A percentile compares a stretch with the other conserved stretches of the same genome.
Evolutionary conservation across 148 eudicot genomes (phyloP).

Genomic region (Linanthus parryae): DNA sequence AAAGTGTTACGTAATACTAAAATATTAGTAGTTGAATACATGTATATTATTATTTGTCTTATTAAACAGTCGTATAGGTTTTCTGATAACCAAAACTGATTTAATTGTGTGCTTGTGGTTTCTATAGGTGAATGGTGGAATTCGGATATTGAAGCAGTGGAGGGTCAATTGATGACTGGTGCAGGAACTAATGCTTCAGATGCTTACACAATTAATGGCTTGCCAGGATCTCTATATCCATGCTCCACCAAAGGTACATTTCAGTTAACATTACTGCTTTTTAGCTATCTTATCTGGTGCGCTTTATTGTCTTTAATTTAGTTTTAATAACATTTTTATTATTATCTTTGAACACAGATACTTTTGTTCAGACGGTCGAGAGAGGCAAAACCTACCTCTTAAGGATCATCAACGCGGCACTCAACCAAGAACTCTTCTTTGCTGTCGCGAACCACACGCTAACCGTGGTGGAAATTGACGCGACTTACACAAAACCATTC

Average conservation of each 20-base stretch:
- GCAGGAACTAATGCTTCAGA: slow-evolving; percentile 14
- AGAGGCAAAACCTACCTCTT: slow-evolving; percentile 11
- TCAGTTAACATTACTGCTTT: neutral
- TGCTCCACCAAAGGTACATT: slow-evolving; percentile 9
- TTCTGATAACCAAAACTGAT: neutral
- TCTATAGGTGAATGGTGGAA: slow-evolving; percentile 17
- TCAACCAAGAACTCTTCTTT: slow-evolving; percentile 11
- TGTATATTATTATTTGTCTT: no score
- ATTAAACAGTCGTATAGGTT: no score
- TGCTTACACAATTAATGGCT: slow-evolving; percentile 18
- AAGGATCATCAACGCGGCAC: slow-evolving; percentile 11
- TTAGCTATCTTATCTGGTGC: no score
- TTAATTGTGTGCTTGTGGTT: neutral
- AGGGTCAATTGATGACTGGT: slow-evolving; percentile 11
- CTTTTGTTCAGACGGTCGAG: slow-evolving; percentile 3
- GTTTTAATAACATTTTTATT: no score
- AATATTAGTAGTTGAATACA: no score
- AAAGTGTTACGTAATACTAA: no score
- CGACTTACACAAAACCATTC: slow-evolving; percentile 11
- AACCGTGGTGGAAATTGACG: slow-evolving; percentile 7
- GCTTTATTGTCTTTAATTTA: no score
- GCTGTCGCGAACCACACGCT: slow-evolving; percentile 11
- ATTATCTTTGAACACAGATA: slow-evolving; percentile 3
- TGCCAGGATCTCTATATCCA: slow-evolving; percentile 15
- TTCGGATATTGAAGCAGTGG: slow-evolving; percentile 10